Evolutionary conservation across 163 green algal genomes (phyloP), one percentile per base, ranked within the genome.

Genomic region (Trebouxiophyceae sp.): DNA sequence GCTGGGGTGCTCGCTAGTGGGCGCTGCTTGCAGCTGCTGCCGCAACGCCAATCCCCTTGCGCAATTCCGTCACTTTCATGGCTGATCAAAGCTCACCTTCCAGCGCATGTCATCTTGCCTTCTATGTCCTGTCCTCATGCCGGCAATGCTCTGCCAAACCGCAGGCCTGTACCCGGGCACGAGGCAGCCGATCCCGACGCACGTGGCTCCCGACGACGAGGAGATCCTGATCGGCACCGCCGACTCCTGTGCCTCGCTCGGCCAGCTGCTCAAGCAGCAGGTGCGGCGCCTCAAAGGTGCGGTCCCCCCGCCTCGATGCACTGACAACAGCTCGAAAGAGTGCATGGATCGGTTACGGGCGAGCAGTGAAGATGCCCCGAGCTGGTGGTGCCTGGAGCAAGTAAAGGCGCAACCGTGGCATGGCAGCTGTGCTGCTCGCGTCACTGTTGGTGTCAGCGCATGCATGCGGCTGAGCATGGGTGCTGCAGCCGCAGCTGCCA

Each of bases 181-280:
- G 4, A 26, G 22, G 0, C 8, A 64, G n/a, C 63, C 73, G 22
- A 72, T 87, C 5, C 62, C 68, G 6, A 72, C 80, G 0, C 33
- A 63, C 8, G 81, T 71, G 7, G 71, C 77, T n/a, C 55, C 33
- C 2, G 79, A 89, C 26, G 57, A 82, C 12, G 81, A 89, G 39
- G 83, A 90, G 72, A 77, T 89, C 34, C 64, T 91, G 59, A 89
- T 84, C 67, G 78, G 75, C 24, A 84, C 87, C 56, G 65, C 73
- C 12, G 67, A 71, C 45, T 54, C 33, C 54, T 90, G 83, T 56
- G 39, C 54, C 0, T 69, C 67, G 31, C 73, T 90, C 33, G 57
- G 68, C 3, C 3, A 62, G 23, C 68, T 86, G 20, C 74, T 87
- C 34, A 62, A 77, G 62, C 44, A 57, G 20, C 8, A 68, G 70